phyloP scores from a whole-genome alignment of 352 stramenopile genomes.

The Globisporangium nagaii region DNA sequence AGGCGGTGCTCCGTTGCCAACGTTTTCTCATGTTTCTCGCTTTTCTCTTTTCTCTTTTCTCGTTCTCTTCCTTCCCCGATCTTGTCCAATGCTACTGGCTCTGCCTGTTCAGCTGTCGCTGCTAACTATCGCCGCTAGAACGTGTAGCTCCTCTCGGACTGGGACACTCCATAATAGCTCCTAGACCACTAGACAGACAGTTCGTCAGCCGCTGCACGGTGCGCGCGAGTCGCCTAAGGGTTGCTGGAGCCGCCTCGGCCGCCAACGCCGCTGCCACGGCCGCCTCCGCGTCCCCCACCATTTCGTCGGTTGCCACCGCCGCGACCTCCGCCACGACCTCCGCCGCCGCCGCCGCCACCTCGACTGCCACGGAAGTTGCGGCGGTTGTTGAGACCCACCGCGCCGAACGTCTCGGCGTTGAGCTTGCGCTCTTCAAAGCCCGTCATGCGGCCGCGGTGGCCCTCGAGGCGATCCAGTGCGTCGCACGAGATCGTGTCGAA shows the following conservation, averaged over 20 bases:
- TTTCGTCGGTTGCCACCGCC: conserved; percentile 11
- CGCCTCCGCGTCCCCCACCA: conserved; percentile 15
- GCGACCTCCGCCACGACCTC: conserved; percentile 26
- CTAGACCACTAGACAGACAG: too few species aligned
- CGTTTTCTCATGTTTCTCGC: neutral
- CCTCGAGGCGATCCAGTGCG: conserved; percentile 74
- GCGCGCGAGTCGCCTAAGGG: too few species aligned
- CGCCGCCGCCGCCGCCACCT: conserved; percentile 31
- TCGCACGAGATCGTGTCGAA: conserved; percentile 90
- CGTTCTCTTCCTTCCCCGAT: neutral
- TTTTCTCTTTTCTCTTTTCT: neutral
- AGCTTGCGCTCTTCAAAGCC: conserved; percentile 78
- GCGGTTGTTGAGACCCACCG: conserved; percentile 82
- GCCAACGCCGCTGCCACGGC: conserved; percentile 28
- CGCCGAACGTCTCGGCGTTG: conserved; percentile 87
- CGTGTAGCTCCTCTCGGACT: too few species aligned
- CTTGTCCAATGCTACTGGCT: neutral
- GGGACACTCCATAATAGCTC: too few species aligned
- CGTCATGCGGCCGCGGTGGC: conserved; percentile 58
- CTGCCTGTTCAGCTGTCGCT: neutral
- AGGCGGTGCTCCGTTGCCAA: too few species aligned
- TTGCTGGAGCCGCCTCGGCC: neutral
- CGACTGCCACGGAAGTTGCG: conserved; percentile 63
- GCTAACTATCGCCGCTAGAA: too few species aligned
- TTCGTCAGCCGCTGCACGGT: too few species aligned